Evolutionary conservation across 768 basidiomycete species (phyloP).

Genomic region (Termitomyces sp.): DNA sequence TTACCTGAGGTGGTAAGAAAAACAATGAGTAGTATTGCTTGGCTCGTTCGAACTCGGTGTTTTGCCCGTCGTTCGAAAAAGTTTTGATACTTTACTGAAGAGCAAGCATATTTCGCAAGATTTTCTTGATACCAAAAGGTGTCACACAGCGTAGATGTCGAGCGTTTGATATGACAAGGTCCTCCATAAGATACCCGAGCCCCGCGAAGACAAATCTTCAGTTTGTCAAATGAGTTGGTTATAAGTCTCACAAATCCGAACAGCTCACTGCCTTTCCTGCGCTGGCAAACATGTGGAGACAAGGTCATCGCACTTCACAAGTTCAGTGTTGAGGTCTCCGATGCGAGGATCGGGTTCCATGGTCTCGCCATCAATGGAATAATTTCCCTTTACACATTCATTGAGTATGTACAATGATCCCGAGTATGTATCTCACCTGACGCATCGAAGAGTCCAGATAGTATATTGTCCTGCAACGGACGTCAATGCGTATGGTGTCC

Average conservation of each 20-base stretch:
- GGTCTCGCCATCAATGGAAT: slow-evolving; percentile 76
- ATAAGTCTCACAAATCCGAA: not conserved
- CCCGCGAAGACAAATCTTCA: slow-evolving; percentile 85
- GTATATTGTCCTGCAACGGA: slow-evolving; percentile 80
- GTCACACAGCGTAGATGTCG: slow-evolving; percentile 69
- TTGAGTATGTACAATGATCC: slow-evolving; percentile 9
- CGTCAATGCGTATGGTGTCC: slow-evolving; percentile 82
- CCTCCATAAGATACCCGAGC: slow-evolving; percentile 80
- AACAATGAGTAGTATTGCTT: slow-evolving; percentile 84
- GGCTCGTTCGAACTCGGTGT: slow-evolving; percentile 71
- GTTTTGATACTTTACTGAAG: slow-evolving; percentile 89
- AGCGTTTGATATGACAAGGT: slow-evolving; percentile 73
- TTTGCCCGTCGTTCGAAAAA: slow-evolving; percentile 55
- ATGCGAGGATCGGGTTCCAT: slow-evolving; percentile 91
- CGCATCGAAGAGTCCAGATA: slow-evolving; percentile 79
- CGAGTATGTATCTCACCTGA: slow-evolving; percentile 43
- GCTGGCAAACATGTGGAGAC: slow-evolving; percentile 58
- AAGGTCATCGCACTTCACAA: slow-evolving; percentile 74
- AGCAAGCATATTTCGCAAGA: slow-evolving; percentile 84
- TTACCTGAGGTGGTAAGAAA: slow-evolving; percentile 67
- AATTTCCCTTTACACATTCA: slow-evolving; percentile 64
- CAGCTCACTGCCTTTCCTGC: slow-evolving; percentile 64
- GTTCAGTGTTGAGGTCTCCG: slow-evolving; percentile 78
- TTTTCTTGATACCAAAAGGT: slow-evolving; percentile 77
- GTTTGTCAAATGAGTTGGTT: slow-evolving; percentile 10